A percentile compares a stretch with the other conserved stretches of the same genome.
These are phyloP conservation scores for Fusarium dlaminii DNA, from an alignment of 2,329 filamentous ascomycete genomes.

Conservation along the genomic window DNA sequence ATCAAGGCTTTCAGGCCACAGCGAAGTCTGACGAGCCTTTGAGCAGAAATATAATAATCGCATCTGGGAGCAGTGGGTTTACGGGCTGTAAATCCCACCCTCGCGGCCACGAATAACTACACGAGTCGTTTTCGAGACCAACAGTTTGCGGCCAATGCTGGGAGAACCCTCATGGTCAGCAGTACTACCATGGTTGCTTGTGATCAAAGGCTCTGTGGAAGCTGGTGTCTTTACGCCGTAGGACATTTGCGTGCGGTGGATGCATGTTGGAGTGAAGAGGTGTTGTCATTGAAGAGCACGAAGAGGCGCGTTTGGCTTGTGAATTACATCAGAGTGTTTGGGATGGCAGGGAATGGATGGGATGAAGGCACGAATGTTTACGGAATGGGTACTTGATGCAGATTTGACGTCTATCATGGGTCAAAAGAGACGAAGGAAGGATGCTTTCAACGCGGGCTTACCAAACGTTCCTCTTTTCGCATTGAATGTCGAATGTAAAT, in stretches of 20 bases:
- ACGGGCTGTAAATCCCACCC: background rate
- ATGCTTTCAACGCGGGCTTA: conserved; percentile 31
- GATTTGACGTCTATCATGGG: conserved; percentile 42
- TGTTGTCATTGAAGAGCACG: conserved; percentile 18
- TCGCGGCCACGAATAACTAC: conserved; percentile 3
- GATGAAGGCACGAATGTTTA: conserved; percentile 42
- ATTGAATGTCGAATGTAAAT: background rate
- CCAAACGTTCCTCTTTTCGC: background rate
- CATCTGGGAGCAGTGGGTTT: conserved; percentile 1
- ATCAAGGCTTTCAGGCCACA: conserved; percentile 28
- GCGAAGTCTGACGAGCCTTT: conserved; percentile 7
- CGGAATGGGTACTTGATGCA: conserved; percentile 38
- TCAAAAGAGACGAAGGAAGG: conserved; percentile 42
- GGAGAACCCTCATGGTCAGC: background rate
- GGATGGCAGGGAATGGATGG: conserved; percentile 33
- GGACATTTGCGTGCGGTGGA: conserved; percentile 21
- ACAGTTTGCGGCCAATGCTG: background rate
- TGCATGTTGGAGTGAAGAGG: conserved; percentile 18
- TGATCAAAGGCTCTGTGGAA: conserved; percentile 18
- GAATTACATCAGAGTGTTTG: conserved; percentile 34
- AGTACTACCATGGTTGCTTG: conserved; percentile 20
- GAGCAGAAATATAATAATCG: conserved; percentile 34
- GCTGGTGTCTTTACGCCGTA: conserved; percentile 22
- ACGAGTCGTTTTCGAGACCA: background rate
- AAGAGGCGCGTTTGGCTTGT: conserved; percentile 20